Evolutionary conservation across 2,329 filamentous ascomycete genomes (phyloP).

Genomic region (Ophiosphaerella narmari): DNA sequence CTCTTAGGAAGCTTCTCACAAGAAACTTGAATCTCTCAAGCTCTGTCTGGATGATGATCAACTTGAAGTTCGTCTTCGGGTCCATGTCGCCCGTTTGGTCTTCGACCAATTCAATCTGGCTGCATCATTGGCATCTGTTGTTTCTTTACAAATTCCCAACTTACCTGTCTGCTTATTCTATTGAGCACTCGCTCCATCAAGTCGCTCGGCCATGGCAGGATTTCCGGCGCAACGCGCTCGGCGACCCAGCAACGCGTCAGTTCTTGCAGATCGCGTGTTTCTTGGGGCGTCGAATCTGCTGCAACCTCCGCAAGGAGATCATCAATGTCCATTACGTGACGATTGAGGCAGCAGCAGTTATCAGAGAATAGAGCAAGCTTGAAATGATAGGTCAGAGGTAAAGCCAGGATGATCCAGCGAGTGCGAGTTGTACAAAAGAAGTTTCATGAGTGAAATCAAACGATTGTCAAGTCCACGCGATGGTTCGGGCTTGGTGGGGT

Average conservation of each 20-base stretch:
- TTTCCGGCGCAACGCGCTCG: conserved; percentile 84
- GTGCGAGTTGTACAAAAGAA: neutral
- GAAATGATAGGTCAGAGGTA: too few species aligned
- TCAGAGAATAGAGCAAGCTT: too few species aligned
- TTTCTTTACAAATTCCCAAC: conserved; percentile 5
- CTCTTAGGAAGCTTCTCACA: conserved; percentile 78
- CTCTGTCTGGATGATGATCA: conserved; percentile 96
- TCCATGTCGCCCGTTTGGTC: conserved; percentile 80
- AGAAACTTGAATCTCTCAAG: conserved; percentile 93
- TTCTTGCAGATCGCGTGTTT: conserved; percentile 79
- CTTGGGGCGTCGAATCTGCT: conserved; percentile 54
- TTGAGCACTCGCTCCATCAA: conserved; percentile 83
- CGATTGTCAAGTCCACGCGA: neutral
- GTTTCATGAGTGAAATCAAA: too few species aligned
- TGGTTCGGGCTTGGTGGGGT: neutral
- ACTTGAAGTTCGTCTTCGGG: conserved; percentile 85
- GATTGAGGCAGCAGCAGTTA: neutral
- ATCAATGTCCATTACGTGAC: conserved; percentile 52
- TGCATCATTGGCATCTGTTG: conserved; percentile 23
- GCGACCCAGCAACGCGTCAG: conserved; percentile 92
- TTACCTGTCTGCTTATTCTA: conserved; percentile 48
- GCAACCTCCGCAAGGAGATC: conserved; percentile 59
- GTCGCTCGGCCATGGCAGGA: conserved; percentile 77
- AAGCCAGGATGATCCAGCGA: neutral
- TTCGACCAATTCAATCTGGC: conserved; percentile 56